Conservation (phyloP, 2,329 filamentous ascomycete genomes). For the Thielaviopsis cerberus region DNA sequence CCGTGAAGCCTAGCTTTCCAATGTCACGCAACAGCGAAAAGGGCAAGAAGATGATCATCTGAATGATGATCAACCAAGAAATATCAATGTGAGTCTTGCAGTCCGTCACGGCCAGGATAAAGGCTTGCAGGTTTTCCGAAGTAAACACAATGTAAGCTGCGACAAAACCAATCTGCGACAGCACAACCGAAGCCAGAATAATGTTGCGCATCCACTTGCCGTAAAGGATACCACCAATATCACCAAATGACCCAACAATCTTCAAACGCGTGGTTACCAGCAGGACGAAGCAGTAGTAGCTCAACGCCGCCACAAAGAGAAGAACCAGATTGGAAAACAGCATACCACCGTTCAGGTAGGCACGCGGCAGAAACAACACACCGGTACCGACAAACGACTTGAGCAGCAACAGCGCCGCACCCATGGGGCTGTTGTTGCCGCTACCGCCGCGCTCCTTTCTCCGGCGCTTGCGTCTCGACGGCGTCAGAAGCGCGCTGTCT, state of each 20-base stretch:
- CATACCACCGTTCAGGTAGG: constrained; percentile 94
- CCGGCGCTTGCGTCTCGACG: constrained; percentile 53
- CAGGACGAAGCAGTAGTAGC: constrained; percentile 94
- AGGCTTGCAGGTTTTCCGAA: constrained; percentile 84
- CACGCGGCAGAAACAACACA: constrained; percentile 78
- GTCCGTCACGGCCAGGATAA: constrained; percentile 76
- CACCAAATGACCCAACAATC: constrained; percentile 88
- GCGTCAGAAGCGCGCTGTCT: constrained; percentile 63
- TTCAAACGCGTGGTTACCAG: constrained; percentile 71
- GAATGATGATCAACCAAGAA: constrained; percentile 77
- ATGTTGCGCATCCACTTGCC: constrained; percentile 75
- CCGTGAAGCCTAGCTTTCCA: constrained; percentile 89
- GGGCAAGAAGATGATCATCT: constrained; percentile 87
- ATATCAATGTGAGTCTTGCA: constrained; percentile 75
- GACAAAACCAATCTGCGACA: constrained; percentile 89
- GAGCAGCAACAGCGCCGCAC: constrained; percentile 67
- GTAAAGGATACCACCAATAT: constrained; percentile 83
- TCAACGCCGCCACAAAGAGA: constrained; percentile 66
- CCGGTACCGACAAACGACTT: constrained; percentile 98
- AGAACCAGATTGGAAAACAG: constrained; percentile 85
- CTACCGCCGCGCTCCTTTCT: constrained; percentile 55
- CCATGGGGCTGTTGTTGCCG: constrained; percentile 60
- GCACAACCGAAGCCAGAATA: constrained; percentile 79
- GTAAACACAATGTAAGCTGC: constrained; percentile 95
- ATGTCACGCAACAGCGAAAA: constrained; percentile 91